Base-by-base conservation (phyloP, 805 yeast genomes). In the Saccharomycopsis fermentans region DNA sequence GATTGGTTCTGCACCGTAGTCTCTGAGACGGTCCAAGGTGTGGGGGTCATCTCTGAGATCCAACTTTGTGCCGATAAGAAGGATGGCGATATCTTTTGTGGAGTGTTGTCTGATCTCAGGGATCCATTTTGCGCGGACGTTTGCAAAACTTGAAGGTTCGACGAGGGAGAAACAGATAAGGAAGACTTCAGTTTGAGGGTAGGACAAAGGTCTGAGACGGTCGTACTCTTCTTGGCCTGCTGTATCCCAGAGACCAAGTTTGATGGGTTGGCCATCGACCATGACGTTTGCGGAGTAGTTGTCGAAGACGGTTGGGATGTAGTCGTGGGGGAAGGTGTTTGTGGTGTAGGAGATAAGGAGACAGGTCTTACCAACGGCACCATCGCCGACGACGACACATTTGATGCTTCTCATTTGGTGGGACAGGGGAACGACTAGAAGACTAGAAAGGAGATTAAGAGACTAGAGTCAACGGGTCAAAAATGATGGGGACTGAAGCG, bases 141-240 rank as follows among this genome's bases (percentile, higher is more conserved):
- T 89, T 62, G 81, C 83, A 70, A 86, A 89, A 17, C 94, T 85
- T 32, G 86, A 79, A 35, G 91, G 95, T 65, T 83, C 86, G 50
- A 86, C 85, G 6, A 90, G 83, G 5, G 96, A 87, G 70, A 90
- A 90, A 71, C 97, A 90, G 60, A 88, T 81, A 56, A 90, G 72
- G 68, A 90, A 90, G 37, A 90, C 86, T 66, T 89, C 96, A 0
- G 97, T 90, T 69, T 90, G 96, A 3, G 96, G 96, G 67, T 90
- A 90, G 8, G 94, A 86, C 62, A 90, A 75, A 2, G 97, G 97
- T 71, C 97, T 78, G 66, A 90, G 77, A 61, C 96, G 77, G 70
- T 90, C 96, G 70, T 90, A 90, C 69, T 90, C 96, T 67, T 87
- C 86, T 72, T 90, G 96, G 29, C 97, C 97, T 2, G 97, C 96